Percentiles rank a stretch among this genome's conserved stretches.
phyloP scores from a whole-genome alignment of 1,284 basidiomycete species.

The Heterobasidion parviporum region DNA sequence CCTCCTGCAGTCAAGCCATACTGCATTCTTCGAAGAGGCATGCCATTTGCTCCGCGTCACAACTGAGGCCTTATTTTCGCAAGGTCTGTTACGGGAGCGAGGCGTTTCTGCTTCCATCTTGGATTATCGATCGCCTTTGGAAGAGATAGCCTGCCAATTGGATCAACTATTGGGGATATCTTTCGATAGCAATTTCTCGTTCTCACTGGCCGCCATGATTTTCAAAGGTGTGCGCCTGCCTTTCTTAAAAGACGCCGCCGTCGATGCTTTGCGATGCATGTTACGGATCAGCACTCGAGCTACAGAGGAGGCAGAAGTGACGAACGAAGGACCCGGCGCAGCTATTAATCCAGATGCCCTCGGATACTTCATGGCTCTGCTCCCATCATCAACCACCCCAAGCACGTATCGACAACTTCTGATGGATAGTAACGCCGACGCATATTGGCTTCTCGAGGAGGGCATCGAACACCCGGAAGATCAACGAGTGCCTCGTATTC shows the following conservation, averaged over 20 bases:
- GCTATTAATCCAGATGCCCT: constrained; percentile 53
- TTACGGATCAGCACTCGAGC: constrained; percentile 49
- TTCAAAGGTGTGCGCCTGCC: constrained; percentile 80
- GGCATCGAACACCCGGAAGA: constrained; percentile 38
- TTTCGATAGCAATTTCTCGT: constrained; percentile 75
- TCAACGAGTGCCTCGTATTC: constrained; percentile 40
- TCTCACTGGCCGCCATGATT: constrained; percentile 74
- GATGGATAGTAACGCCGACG: constrained; percentile 49
- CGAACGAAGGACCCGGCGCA: constrained; percentile 27
- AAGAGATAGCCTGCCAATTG: constrained; percentile 65
- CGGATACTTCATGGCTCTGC: constrained; percentile 76
- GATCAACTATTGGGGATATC: constrained; percentile 70
- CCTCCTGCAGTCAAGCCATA: constrained; percentile 70
- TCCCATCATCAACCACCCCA: constrained; percentile 60
- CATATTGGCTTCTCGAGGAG: constrained; percentile 35
- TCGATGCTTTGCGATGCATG: constrained; percentile 47
- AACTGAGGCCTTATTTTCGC: constrained; percentile 57
- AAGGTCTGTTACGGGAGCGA: constrained; percentile 45
- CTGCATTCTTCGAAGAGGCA: constrained; percentile 68
- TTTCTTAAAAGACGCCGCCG: constrained; percentile 51
- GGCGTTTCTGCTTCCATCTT: constrained; percentile 56
- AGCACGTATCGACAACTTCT: constrained; percentile 52
- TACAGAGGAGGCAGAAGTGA: constrained; percentile 27
- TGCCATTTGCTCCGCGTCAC: constrained; percentile 58
- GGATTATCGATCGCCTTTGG: constrained; percentile 55